These are phyloP conservation scores for Aspergillus unguis DNA, from an alignment of 2,329 filamentous ascomycete genomes.

Conservation along the genomic window DNA sequence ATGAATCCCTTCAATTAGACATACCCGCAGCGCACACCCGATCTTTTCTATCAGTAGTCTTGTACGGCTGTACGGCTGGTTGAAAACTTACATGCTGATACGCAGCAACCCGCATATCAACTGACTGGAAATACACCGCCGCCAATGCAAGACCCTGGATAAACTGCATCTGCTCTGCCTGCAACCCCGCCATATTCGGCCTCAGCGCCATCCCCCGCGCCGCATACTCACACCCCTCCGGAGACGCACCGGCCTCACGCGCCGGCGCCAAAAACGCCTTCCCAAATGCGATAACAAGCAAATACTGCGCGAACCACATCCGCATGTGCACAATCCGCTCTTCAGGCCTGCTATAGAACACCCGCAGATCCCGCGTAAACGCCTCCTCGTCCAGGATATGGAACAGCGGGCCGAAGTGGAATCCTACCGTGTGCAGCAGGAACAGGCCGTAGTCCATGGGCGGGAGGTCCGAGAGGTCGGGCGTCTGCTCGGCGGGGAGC, in stretches of 20 bases:
- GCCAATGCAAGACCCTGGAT: constrained; percentile 36
- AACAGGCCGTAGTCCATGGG: constrained; percentile 52
- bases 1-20: constrained; percentile 29
- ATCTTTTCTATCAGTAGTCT: constrained; percentile 20
- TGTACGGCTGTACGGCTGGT: too few relatives aligned
- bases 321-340: constrained; percentile 27
- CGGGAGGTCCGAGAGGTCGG: constrained; percentile 41
- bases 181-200: constrained; percentile 35
- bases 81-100: constrained; percentile 42
- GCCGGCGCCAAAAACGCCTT: constrained; percentile 50
- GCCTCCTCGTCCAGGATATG: constrained; percentile 54
- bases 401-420: constrained; percentile 54
- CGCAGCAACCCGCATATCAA: constrained; percentile 40
- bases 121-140: constrained; percentile 40
- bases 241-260: constrained; percentile 24
- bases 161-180: constrained; percentile 27
- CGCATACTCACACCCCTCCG: constrained; percentile 39
- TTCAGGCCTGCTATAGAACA: constrained; percentile 41
- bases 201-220: constrained; percentile 39
- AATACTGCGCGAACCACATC: constrained; percentile 54
- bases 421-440: constrained; percentile 55
- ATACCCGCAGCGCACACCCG: constrained; percentile 25
- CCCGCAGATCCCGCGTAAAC: constrained; percentile 36
- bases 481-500: constrained; percentile 22
- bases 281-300: constrained; percentile 55